Percentiles rank a stretch among this genome's conserved stretches.
Evolutionary conservation across 768 basidiomycete species (phyloP).

Genomic region (Dacryopinax spathularia): DNA sequence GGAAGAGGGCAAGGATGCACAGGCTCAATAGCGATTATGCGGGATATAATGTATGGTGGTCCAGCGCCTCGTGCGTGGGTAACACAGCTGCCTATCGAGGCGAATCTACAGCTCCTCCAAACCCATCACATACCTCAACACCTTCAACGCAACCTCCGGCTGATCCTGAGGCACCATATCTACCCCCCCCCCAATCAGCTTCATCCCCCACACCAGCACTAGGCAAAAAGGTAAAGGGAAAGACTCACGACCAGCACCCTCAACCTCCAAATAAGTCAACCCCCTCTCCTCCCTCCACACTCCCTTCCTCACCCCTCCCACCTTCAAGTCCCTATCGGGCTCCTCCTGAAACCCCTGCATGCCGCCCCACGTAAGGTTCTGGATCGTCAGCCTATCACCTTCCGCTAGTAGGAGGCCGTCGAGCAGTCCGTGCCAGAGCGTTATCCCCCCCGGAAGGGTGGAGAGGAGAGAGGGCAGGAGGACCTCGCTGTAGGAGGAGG

Average conservation of each 20-base stretch:
- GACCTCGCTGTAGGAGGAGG: conserved; percentile 5
- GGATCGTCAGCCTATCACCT: conserved; percentile 9
- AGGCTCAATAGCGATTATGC: no score
- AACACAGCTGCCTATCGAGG: no score
- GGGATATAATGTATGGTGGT: not conserved
- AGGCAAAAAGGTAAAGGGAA: not conserved
- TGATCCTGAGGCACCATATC: conserved; percentile 7
- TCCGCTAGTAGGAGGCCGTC: conserved; percentile 7
- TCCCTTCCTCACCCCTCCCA: not conserved
- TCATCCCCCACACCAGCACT: not conserved
- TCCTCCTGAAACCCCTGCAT: not conserved
- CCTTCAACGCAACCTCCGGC: not conserved
- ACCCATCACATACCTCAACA: not conserved
- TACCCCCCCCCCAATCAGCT: not conserved
- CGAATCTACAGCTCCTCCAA: not conserved
- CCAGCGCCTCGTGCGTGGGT: no score
- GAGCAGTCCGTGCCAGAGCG: conserved; percentile 11
- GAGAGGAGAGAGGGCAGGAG: conserved; percentile 7
- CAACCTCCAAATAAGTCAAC: conserved; percentile 1
- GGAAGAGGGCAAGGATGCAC: conserved; percentile 5
- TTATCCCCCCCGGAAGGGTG: conserved; percentile 8
- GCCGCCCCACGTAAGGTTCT: conserved; percentile 8
- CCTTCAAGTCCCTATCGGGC: not conserved
- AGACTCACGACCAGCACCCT: not conserved
- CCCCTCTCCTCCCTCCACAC: not conserved